These are phyloP conservation scores for Aspergillus nidulans DNA, from an alignment of 495 filamentous ascomycete genomes.

Conservation along the genomic window DNA sequence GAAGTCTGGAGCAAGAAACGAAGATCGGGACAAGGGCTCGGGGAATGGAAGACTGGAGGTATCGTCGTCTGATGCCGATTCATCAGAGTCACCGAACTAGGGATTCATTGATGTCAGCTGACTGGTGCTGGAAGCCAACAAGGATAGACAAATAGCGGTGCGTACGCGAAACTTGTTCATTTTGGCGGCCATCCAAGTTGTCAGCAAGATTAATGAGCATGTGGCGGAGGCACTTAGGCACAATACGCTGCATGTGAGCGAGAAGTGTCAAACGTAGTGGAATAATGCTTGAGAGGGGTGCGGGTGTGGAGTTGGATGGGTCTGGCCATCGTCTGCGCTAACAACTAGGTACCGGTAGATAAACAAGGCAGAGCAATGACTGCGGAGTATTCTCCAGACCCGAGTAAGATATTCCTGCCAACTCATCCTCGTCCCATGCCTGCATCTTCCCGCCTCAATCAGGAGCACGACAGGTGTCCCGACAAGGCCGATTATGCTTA, in stretches of 20 bases:
- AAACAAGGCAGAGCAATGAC: background rate
- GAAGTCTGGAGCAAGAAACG: conserved; percentile 77
- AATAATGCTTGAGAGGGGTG: background rate
- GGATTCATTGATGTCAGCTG: conserved; percentile 11
- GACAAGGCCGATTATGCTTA: conserved; percentile 8
- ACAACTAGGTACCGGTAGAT: no score
- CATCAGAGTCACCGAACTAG: conserved; percentile 50
- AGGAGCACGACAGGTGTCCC: conserved; percentile 2
- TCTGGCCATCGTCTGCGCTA: background rate
- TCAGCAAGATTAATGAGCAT: background rate
- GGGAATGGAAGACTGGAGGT: conserved; percentile 76
- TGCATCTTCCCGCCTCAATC: conserved; percentile 11
- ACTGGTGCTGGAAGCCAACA: background rate
- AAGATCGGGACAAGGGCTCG: conserved; percentile 67
- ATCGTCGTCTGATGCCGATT: conserved; percentile 54
- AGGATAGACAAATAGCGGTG: background rate
- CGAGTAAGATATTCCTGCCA: background rate
- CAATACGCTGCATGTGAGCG: background rate
- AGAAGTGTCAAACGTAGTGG: background rate
- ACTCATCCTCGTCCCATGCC: background rate
- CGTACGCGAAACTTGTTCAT: conserved; percentile 45
- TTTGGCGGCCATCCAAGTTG: conserved; percentile 7
- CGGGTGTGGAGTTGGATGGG: background rate
- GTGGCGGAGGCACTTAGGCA: background rate
- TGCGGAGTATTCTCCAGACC: background rate